phyloP scores from a whole-genome alignment of 164 flowering plant genomes.

The Vitis rupestris region DNA sequence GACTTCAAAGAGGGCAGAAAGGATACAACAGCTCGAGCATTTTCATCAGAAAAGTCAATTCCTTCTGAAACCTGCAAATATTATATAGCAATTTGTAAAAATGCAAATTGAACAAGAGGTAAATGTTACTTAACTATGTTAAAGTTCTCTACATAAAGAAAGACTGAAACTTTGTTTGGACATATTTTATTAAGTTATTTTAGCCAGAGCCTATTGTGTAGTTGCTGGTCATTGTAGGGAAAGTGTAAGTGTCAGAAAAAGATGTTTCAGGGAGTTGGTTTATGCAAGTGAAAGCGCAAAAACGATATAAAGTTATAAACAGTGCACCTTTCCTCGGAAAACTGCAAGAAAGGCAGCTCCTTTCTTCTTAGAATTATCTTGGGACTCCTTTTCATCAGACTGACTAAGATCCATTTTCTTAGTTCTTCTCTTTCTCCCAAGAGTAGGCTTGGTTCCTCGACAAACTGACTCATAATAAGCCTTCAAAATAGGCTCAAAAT shows the following conservation, averaged over 20 bases:
- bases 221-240: no score
- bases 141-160: background rate
- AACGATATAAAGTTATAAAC: background rate
- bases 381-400: constrained; percentile 15
- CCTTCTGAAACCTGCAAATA: constrained; percentile 93
- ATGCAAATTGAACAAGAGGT: background rate
- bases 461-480: constrained; percentile 62
- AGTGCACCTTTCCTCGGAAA: constrained; percentile 89
- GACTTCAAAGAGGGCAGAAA: constrained; percentile 25
- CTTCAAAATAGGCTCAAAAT: constrained; percentile 69
- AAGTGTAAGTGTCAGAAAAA: background rate
- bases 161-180: background rate
- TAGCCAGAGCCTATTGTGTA: no score
- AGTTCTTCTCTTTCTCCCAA: constrained; percentile 47
- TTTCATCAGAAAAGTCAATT: constrained; percentile 90
- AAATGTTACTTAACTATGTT: background rate
- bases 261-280: background rate
- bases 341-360: constrained; percentile 97
- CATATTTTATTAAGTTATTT: background rate
- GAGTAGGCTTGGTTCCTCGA: constrained; percentile 27
- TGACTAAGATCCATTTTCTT: constrained; percentile 36
- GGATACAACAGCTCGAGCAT: constrained; percentile 99
- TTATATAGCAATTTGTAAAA: background rate
- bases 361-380: constrained; percentile 17
- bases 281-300: background rate